Percentiles rank a stretch among this genome's conserved stretches.
Evolutionary conservation across 306 rosid genomes (phyloP).

Genomic region (Geum urbanum): DNA sequence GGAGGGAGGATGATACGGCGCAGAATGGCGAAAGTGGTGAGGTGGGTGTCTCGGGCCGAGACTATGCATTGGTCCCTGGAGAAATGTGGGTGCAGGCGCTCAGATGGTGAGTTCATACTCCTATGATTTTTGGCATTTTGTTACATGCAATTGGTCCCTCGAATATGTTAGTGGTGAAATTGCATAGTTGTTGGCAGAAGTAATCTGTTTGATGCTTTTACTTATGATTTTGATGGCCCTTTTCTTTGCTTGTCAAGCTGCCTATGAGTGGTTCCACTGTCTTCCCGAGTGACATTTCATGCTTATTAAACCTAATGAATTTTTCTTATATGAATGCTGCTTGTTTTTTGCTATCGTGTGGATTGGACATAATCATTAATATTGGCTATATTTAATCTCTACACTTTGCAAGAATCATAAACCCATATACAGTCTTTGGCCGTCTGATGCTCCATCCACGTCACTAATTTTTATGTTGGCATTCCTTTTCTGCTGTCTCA

Average conservation of each 20-base stretch:
- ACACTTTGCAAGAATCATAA: neutral
- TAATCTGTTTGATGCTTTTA: constrained; percentile 13
- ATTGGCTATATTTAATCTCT: neutral
- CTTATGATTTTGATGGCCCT: constrained; percentile 20
- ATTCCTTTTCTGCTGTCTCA: neutral
- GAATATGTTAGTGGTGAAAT: constrained; percentile 7
- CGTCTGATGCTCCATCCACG: neutral
- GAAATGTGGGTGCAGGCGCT: constrained; percentile 99
- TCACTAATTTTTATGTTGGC: neutral
- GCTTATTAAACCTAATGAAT: neutral
- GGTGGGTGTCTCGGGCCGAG: constrained; percentile 80
- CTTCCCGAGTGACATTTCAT: neutral
- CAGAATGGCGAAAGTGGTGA: constrained; percentile 57
- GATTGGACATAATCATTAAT: neutral
- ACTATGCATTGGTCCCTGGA: constrained; percentile 87
- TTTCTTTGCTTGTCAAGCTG: constrained; percentile 20
- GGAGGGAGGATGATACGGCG: constrained; percentile 63
- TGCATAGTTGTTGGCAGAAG: neutral
- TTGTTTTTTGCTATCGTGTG: neutral
- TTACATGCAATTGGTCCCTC: neutral
- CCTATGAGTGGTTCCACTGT: constrained; percentile 6
- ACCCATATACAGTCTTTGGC: neutral
- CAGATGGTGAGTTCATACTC: constrained; percentile 63
- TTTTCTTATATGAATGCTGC: neutral
- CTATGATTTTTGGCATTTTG: constrained; percentile 3